These are phyloP conservation scores for Geotrichum candidum DNA, from an alignment of 1,139 yeast species.

Conservation along the genomic window DNA sequence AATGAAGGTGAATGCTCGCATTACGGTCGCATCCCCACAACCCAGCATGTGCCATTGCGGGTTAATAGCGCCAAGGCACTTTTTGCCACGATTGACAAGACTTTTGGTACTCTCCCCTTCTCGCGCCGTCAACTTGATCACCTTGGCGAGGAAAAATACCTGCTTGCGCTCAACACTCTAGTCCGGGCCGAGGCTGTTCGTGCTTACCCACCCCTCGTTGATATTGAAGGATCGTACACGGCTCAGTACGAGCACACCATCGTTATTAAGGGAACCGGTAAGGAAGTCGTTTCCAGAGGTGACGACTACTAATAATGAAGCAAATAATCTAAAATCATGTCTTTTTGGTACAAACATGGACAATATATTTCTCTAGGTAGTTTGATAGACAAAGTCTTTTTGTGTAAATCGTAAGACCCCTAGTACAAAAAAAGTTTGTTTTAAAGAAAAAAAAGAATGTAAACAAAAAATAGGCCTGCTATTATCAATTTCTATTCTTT, in stretches of 20 bases:
- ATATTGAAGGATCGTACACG: conserved; percentile 77
- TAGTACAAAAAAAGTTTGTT: not conserved
- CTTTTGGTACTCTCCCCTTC: conserved; percentile 93
- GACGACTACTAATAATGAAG: conserved; percentile 60
- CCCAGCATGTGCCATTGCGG: conserved; percentile 47
- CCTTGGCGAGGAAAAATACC: conserved; percentile 84
- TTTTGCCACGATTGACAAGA: conserved; percentile 60
- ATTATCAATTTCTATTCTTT: not conserved
- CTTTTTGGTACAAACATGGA: not conserved
- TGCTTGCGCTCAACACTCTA: conserved; percentile 79
- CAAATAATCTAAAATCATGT: not conserved
- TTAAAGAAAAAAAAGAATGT: not conserved
- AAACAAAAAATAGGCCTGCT: not conserved
- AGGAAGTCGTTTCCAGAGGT: conserved; percentile 92
- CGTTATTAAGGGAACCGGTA: conserved; percentile 79
- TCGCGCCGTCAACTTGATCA: conserved; percentile 93
- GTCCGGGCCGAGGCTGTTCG: conserved; percentile 82
- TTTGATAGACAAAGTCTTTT: not conserved
- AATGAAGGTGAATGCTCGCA: conserved; percentile 92
- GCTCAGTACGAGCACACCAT: conserved; percentile 97
- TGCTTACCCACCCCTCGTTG: conserved; percentile 96
- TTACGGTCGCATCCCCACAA: conserved; percentile 61
- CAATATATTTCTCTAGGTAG: not conserved
- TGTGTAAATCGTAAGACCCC: not conserved
- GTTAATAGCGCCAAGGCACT: conserved; percentile 59